phyloP scores from a whole-genome alignment of 129 eudicot species.

The Lactuca sativa region DNA sequence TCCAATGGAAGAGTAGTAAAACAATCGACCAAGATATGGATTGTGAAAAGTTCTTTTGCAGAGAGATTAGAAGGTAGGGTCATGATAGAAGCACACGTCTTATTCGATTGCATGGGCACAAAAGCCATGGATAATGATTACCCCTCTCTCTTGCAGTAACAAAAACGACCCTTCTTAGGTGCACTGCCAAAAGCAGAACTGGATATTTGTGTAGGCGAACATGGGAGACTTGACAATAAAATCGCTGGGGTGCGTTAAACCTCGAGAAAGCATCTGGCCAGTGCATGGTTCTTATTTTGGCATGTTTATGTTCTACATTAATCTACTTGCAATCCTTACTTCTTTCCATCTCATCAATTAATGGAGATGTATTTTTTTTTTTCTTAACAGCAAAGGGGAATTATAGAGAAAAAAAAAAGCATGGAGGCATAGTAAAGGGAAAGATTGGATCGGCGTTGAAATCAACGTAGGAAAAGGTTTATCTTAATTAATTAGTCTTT shows the following conservation, averaged over 20 bases:
- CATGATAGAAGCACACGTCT: slow-evolving; percentile 31
- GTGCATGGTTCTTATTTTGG: slow-evolving; percentile 9
- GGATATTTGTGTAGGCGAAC: slow-evolving; percentile 12
- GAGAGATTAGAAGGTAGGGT: slow-evolving; percentile 34
- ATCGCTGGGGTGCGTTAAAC: background rate
- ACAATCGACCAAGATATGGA: slow-evolving; percentile 23
- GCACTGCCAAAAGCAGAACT: slow-evolving; percentile 16
- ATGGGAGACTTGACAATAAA: slow-evolving; percentile 7
- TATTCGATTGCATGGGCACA: slow-evolving; percentile 25
- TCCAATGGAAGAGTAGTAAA: background rate
- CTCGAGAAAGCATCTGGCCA: slow-evolving; percentile 15
- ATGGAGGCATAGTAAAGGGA: background rate
- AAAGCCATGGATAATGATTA: slow-evolving; percentile 23
- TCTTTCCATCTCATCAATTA: slow-evolving; percentile 4
- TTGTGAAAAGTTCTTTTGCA: slow-evolving; percentile 21
- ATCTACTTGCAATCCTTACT: slow-evolving; percentile 13
- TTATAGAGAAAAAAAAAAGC: background rate
- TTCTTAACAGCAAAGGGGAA: background rate
- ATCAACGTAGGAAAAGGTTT: too few species aligned
- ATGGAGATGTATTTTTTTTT: too few species aligned
- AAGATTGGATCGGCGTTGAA: too few species aligned
- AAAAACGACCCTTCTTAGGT: slow-evolving; percentile 32
- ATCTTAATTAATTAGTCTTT: too few species aligned
- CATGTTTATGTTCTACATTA: slow-evolving; percentile 17
- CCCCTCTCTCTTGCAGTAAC: slow-evolving; percentile 25